A percentile compares a stretch with the other conserved stretches of the same genome.
Evolutionary conservation across 2,329 filamentous ascomycete species (phyloP).

Genomic region (Phyllosticta paracitricarpa): DNA sequence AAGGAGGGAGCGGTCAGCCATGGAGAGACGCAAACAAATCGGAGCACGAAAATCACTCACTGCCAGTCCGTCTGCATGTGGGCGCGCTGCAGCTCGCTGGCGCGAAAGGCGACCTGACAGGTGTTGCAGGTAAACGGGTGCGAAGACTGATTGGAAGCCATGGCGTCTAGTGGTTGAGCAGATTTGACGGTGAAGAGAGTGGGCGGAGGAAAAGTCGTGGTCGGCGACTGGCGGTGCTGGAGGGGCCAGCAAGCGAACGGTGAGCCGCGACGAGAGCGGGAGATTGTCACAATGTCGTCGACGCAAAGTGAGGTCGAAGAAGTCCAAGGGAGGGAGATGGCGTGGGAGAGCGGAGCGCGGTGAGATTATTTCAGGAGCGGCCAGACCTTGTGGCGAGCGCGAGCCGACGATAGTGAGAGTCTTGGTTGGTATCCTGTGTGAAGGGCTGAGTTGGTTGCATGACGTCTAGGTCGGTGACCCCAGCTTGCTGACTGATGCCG

Average conservation of each 20-base stretch:
- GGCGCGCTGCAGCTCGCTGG: slow-evolving; percentile 80
- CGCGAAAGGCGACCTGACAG: slow-evolving; percentile 92
- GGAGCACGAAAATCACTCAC: slow-evolving; percentile 47
- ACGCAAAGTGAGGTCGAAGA: neutral
- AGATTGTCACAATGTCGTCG: neutral
- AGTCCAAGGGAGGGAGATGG: neutral
- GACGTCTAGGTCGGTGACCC: neutral
- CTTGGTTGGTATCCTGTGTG: no score
- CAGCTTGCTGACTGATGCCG: neutral
- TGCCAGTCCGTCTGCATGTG: slow-evolving; percentile 99
- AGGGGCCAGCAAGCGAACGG: slow-evolving; percentile 2
- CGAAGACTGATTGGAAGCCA: slow-evolving; percentile 27
- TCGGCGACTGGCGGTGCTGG: neutral
- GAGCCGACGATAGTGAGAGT: neutral
- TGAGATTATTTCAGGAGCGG: neutral
- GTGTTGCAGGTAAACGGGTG: slow-evolving; percentile 98
- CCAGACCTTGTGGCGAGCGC: neutral
- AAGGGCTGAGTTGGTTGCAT: neutral
- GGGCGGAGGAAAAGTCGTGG: slow-evolving; percentile 8
- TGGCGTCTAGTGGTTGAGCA: slow-evolving; percentile 12
- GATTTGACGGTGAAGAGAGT: neutral
- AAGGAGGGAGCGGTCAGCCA: neutral
- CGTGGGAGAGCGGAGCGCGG: neutral
- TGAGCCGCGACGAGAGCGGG: slow-evolving; percentile 4
- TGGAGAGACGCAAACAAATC: neutral